Evolutionary conservation across 495 filamentous ascomycete species (phyloP), one percentile per base, ranked within the genome.

Genomic region (Thozetella sp.): DNA sequence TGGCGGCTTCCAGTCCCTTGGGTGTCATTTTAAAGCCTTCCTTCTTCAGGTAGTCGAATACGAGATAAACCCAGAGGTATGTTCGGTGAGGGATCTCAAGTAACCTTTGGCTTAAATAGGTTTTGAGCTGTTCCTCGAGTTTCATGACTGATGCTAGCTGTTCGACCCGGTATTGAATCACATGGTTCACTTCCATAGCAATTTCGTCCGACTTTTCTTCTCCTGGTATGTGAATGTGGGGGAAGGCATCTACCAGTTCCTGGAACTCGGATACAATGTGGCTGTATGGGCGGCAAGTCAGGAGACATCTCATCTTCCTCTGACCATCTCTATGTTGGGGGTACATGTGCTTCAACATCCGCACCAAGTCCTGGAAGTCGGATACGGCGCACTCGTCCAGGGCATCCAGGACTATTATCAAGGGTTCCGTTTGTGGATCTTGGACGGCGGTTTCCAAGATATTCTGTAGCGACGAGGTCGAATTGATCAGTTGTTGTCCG

Each of bases 391-490:
- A 61, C 25, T 61, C 53, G 10, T 61, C 58, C 25, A 81, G 66
- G 3, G 74, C 75, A 61, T 81, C 78, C 1, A 82, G 54, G 25
- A 81, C 58, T 50, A 73, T 73, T 22, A 82, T 63, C 45, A 78
- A 65, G 51, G 76, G 63, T 23, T 73, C 72, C 48, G 72, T 69
- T 15, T 62, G 40, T 25, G 69, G 40, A 62, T 81, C 72, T 51
- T 55, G 25, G 20, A 70, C 67, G n/a, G 64, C 67, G 25, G 59
- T 56, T 1, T 56, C 57, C 22, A 83, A 55, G 19, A 79, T 72
- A 9, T 56, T 56, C 72, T 75, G 82, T n/a, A 82, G 55, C 9
- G 69, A 60, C 22, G 60, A 20, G 25, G 73, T 76, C 10, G 58
- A 51, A 0, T 51, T 0, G 19, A 51, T 19, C 17, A 60, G 13